A percentile compares a stretch with the other conserved stretches of the same genome.
phyloP scores from a whole-genome alignment of 257 asterid species.

The Gardenia jasminoides region DNA sequence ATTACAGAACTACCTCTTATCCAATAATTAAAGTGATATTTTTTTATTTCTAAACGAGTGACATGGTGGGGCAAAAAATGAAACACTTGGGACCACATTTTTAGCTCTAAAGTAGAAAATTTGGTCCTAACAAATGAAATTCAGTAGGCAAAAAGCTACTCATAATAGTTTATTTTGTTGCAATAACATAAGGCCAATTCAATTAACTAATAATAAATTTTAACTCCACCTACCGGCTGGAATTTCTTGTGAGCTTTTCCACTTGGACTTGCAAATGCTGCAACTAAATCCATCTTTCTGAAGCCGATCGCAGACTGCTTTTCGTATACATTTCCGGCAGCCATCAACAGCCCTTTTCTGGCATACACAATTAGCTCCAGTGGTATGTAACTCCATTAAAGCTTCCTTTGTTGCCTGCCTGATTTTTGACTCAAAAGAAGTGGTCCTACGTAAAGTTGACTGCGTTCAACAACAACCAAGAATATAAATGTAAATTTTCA shows the following conservation, averaged over 20 bases:
- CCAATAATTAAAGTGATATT: not conserved
- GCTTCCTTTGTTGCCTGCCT: slow-evolving; percentile 34
- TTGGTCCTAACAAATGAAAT: not conserved
- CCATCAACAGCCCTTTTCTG: slow-evolving; percentile 13
- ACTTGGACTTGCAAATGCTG: slow-evolving; percentile 38
- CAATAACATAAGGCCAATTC: not conserved
- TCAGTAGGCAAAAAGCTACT: not conserved
- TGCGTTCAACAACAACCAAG: not conserved
- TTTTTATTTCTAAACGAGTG: not conserved
- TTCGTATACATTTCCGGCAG: slow-evolving; percentile 31
- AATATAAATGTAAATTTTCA: not conserved
- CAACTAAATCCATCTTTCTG: slow-evolving; percentile 28
- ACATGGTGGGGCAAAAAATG: not conserved
- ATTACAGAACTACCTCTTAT: not conserved
- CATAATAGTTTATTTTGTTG: not conserved
- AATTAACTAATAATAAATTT: not conserved
- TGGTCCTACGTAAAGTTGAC: slow-evolving; percentile 34
- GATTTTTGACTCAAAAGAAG: slow-evolving; percentile 27
- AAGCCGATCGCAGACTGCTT: slow-evolving; percentile 23
- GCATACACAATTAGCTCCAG: slow-evolving; percentile 27
- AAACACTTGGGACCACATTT: not conserved
- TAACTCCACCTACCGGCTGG: slow-evolving; percentile 36
- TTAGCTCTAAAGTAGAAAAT: not conserved
- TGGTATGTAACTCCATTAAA: slow-evolving; percentile 21
- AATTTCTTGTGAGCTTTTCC: slow-evolving; percentile 27